Evolutionary conservation across 2,329 filamentous ascomycete species (phyloP).

Genomic region (Davidsoniella virescens): DNA sequence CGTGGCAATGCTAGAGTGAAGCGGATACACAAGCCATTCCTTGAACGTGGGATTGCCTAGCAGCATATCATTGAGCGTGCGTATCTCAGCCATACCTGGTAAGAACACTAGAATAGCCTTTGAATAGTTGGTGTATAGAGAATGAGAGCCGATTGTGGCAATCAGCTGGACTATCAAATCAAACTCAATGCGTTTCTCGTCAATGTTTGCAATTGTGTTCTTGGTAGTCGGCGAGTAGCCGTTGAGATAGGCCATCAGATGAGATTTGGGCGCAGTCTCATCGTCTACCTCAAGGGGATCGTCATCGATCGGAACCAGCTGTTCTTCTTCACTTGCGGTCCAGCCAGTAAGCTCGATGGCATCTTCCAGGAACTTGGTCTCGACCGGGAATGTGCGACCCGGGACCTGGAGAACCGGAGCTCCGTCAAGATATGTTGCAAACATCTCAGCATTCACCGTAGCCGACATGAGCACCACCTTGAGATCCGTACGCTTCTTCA

Average conservation of each 20-base stretch:
- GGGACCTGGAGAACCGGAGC: constrained; percentile 84
- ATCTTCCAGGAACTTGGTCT: constrained; percentile 79
- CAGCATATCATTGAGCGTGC: constrained; percentile 73
- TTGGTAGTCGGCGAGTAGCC: constrained; percentile 63
- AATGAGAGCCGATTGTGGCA: constrained; percentile 53
- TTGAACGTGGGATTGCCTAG: constrained; percentile 60
- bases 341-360: constrained; percentile 79
- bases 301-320: constrained; percentile 28
- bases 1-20: constrained; percentile 89
- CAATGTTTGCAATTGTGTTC: constrained; percentile 57
- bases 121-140: constrained; percentile 54
- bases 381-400: constrained; percentile 82
- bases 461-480: constrained; percentile 97
- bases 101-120: constrained; percentile 89
- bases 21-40: constrained; percentile 71
- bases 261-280: constrained; percentile 34
- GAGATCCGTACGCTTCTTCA: constrained; percentile 60
- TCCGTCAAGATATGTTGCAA: constrained; percentile 72
- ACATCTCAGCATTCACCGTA: constrained; percentile 81
- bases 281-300: constrained; percentile 29
- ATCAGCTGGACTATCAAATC: constrained; percentile 71
- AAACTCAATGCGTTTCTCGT: constrained; percentile 87
- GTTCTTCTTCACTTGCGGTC: constrained; percentile 33
- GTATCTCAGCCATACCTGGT: constrained; percentile 85
- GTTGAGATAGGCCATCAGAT: constrained; percentile 48